Percentiles rank a stretch among this genome's conserved stretches.
These are phyloP conservation scores for Dorcoceras hygrometricum DNA, from an alignment of 257 asterid species.

Conservation along the genomic window DNA sequence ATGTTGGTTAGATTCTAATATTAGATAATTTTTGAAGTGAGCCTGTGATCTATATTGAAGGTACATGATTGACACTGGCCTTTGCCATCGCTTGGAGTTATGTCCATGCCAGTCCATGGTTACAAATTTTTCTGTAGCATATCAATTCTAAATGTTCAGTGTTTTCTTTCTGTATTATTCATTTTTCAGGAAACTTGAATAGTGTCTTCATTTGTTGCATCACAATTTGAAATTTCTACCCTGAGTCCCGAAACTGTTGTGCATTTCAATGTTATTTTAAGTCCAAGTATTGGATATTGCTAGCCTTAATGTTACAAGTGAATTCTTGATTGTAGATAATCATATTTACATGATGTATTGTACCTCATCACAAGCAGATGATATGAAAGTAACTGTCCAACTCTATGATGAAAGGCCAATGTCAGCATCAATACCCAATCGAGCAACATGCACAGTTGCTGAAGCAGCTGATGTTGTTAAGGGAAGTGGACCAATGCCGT, in stretches of 20 bases:
- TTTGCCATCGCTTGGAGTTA: background rate
- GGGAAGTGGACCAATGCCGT: slow-evolving; percentile 1
- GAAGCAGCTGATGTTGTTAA: background rate
- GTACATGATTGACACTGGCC: background rate
- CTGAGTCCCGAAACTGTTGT: background rate
- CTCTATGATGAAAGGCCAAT: slow-evolving; percentile 47
- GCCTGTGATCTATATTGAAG: background rate
- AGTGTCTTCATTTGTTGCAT: background rate
- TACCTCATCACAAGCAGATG: slow-evolving; percentile 49
- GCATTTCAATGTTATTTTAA: background rate
- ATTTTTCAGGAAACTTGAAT: background rate
- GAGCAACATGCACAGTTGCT: background rate
- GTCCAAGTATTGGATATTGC: slow-evolving; percentile 7
- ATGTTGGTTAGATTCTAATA: too few species aligned
- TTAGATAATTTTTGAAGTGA: background rate
- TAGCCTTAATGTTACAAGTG: slow-evolving; percentile 1
- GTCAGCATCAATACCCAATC: background rate
- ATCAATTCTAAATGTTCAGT: background rate
- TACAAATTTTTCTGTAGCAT: background rate
- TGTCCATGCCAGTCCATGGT: background rate
- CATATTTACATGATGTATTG: slow-evolving; percentile 6
- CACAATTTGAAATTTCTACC: background rate
- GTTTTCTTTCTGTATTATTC: background rate
- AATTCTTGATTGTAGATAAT: background rate
- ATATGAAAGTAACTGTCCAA: slow-evolving; percentile 69